Evolutionary conservation across 225 moss, liverwort and hornwort species (phyloP).

Genomic region (Pseudoscleropodium purum): DNA sequence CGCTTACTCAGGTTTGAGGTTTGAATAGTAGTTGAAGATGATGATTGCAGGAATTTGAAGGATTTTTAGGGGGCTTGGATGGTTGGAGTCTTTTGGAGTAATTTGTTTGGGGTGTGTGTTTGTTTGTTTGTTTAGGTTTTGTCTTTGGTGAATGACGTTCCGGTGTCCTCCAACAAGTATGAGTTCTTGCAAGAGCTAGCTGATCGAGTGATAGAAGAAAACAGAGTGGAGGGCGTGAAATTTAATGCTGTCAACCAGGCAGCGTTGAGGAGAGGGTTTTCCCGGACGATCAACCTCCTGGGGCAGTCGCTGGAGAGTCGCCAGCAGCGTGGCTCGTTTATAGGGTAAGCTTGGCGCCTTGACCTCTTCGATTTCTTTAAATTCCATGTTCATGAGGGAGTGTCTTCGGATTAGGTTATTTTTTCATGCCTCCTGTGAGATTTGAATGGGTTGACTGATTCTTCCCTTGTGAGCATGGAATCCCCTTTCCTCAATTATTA

Average conservation of each 20-base stretch:
- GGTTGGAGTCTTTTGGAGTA: not conserved
- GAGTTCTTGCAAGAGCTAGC: conserved; percentile 51
- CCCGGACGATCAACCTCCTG: conserved; percentile 53
- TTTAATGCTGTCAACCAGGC: conserved; percentile 47
- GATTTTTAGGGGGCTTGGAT: not conserved
- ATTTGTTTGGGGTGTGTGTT: not conserved
- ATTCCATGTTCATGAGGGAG: not conserved
- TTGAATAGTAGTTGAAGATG: not conserved
- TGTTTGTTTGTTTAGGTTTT: conserved; percentile 35
- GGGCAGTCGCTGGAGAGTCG: conserved; percentile 35
- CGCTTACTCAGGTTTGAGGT: conserved; percentile 46
- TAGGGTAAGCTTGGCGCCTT: conserved; percentile 7
- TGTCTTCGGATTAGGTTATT: not conserved
- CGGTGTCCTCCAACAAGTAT: conserved; percentile 69
- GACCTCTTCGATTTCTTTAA: not conserved
- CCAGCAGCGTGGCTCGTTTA: conserved; percentile 19
- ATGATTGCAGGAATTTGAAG: not conserved
- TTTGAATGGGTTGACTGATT: not conserved
- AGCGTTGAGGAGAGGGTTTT: conserved; percentile 58
- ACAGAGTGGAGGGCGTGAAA: conserved; percentile 44
- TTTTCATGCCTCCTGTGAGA: not conserved
- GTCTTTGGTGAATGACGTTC: conserved; percentile 64
- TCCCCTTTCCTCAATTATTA: not conserved
- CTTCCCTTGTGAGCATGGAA: not conserved
- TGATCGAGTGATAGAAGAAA: conserved; percentile 67